phyloP scores from a whole-genome alignment of 768 basidiomycete species.

The Leucocoprinus sp. region DNA sequence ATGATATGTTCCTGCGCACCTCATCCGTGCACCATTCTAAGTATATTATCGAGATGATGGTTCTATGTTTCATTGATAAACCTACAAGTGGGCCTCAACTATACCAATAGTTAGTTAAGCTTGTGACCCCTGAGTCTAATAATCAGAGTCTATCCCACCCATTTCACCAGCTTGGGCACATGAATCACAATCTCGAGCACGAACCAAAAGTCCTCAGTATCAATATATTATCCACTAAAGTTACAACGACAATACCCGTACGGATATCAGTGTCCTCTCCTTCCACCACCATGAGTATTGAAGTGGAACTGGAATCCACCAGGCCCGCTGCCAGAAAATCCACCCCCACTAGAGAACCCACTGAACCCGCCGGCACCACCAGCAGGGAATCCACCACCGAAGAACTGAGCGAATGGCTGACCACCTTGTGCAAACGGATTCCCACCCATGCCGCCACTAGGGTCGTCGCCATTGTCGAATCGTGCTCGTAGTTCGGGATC shows the following conservation, averaged over 20 bases:
- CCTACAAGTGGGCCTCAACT: conserved; percentile 5
- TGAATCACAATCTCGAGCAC: conserved; percentile 10
- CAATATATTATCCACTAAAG: too few species aligned
- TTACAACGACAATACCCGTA: too few species aligned
- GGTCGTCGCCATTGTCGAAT: conserved; percentile 94
- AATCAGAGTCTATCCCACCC: too few species aligned
- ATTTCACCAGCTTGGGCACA: conserved; percentile 5
- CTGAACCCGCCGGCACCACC: conserved; percentile 17
- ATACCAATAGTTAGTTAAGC: conserved; percentile 1
- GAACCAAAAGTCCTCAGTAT: too few species aligned
- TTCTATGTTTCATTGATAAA: conserved; percentile 9
- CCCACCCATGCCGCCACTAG: conserved; percentile 53
- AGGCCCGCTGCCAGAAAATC: conserved; percentile 12
- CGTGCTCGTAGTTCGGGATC: conserved; percentile 75
- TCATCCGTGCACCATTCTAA: conserved; percentile 21
- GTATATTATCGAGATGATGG: conserved; percentile 23
- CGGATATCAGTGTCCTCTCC: background rate
- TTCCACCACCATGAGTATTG: conserved; percentile 6
- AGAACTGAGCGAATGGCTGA: conserved; percentile 77
- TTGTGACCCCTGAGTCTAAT: conserved; percentile 9
- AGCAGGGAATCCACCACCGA: conserved; percentile 27
- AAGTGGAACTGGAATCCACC: conserved; percentile 12
- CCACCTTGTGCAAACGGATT: conserved; percentile 33
- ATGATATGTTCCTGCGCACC: too few species aligned
- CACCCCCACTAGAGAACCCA: conserved; percentile 31